These are phyloP conservation scores for Ceratobasidium sp. DNA, from an alignment of 1,284 basidiomycete genomes.

Conservation along the genomic window DNA sequence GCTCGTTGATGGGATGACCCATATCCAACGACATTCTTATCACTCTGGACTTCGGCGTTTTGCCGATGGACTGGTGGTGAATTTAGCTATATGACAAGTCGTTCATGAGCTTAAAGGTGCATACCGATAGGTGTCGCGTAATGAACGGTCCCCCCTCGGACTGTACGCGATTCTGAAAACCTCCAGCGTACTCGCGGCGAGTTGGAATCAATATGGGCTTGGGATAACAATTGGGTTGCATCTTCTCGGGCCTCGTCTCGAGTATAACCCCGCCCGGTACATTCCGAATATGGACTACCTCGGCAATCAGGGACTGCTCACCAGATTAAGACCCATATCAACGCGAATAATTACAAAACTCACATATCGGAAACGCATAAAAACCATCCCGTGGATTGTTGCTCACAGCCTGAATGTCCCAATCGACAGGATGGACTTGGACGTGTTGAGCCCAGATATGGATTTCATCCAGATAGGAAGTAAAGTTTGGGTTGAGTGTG, in stretches of 20 bases:
- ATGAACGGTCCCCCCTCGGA: not conserved
- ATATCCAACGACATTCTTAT: not conserved
- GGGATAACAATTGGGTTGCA: not conserved
- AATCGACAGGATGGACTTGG: not conserved
- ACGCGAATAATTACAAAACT: not conserved
- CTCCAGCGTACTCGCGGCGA: not conserved
- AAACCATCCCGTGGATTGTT: not conserved
- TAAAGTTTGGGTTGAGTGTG: not conserved
- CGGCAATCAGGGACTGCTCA: not conserved
- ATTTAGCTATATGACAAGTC: not conserved
- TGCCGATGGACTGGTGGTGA: not conserved
- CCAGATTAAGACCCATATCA: not conserved
- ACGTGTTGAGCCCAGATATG: slow-evolving; percentile 18
- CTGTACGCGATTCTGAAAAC: not conserved
- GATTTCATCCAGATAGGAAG: slow-evolving; percentile 15
- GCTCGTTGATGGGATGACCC: slow-evolving; percentile 5
- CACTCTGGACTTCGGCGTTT: not conserved
- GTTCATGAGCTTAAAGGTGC: not conserved
- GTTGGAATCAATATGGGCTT: not conserved
- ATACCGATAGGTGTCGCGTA: slow-evolving; percentile 4
- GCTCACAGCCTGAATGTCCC: not conserved
- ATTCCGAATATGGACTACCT: not conserved
- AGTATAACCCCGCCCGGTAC: not conserved
- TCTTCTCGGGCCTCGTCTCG: not conserved
- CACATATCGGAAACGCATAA: slow-evolving; percentile 8